These are phyloP conservation scores for Fusarium metavorans DNA, from an alignment of 2,329 filamentous ascomycete species.

Conservation along the genomic window DNA sequence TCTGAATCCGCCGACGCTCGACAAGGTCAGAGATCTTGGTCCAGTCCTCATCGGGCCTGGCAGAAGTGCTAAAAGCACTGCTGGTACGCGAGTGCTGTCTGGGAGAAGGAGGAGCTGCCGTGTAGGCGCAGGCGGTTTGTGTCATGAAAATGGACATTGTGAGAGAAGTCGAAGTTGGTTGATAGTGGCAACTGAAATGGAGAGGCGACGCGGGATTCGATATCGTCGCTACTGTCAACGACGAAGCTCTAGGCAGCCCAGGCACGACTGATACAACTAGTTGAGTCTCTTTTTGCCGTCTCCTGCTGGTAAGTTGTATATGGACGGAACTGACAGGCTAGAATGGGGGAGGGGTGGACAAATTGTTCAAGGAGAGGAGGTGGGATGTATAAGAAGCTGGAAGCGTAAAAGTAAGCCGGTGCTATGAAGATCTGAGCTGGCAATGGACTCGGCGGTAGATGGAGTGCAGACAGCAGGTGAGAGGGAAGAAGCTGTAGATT, in stretches of 20 bases:
- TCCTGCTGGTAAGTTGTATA: conserved; percentile 12
- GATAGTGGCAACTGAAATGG: conserved; percentile 13
- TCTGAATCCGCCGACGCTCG: conserved; percentile 93
- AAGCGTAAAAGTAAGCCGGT: neutral
- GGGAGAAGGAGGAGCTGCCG: conserved; percentile 52
- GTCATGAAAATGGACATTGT: conserved; percentile 53
- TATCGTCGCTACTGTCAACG: conserved; percentile 18
- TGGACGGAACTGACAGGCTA: conserved; percentile 21
- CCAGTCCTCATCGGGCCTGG: conserved; percentile 98
- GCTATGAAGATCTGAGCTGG: conserved; percentile 22
- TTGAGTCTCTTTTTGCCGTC: conserved; percentile 11
- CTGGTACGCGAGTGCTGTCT: conserved; percentile 83
- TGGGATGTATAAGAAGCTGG: conserved; percentile 21
- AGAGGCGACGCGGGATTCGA: conserved; percentile 6
- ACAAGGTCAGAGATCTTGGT: conserved; percentile 98
- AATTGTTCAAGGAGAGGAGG: conserved; percentile 7
- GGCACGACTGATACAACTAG: conserved; percentile 10
- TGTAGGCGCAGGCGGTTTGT: conserved; percentile 50
- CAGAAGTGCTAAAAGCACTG: conserved; percentile 93
- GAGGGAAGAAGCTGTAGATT: conserved; percentile 48
- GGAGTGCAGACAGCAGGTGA: conserved; percentile 32
- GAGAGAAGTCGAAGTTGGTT: conserved; percentile 15
- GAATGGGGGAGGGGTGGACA: neutral
- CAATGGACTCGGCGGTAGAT: conserved; percentile 37
- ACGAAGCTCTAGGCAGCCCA: conserved; percentile 28